Conservation (phyloP, 2,329 filamentous ascomycete genomes). For the Chaetomiaceae sp. region DNA sequence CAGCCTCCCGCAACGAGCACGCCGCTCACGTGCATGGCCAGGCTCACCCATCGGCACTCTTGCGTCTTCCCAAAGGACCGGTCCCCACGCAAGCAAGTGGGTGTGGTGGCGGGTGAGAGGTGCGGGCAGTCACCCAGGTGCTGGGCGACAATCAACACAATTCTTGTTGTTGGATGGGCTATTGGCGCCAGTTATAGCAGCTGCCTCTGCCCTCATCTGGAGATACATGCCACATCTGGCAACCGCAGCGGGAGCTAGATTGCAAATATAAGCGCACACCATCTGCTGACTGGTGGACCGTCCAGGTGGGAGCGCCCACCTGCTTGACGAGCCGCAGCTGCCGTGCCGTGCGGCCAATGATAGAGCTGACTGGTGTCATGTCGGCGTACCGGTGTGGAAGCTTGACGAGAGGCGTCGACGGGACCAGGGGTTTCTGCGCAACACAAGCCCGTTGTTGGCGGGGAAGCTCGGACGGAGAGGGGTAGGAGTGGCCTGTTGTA, state of each 20-base stretch:
- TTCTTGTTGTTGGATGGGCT: too few relatives aligned
- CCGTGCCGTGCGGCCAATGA: constrained; percentile 17
- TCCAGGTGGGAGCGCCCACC: constrained; percentile 19
- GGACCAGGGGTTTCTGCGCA: background rate
- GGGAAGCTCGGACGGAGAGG: background rate
- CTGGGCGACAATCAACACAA: too few relatives aligned
- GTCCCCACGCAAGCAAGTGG: background rate
- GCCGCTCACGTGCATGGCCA: constrained; percentile 12
- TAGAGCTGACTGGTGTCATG: constrained; percentile 5
- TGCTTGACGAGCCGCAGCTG: constrained; percentile 19
- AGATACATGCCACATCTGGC: constrained; percentile 13
- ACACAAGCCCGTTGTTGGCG: background rate
- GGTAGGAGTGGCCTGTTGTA: background rate
- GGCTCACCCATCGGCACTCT: constrained; percentile 2
- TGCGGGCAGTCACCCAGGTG: constrained; percentile 4
- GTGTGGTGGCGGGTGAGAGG: constrained; percentile 11
- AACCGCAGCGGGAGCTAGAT: constrained; percentile 22
- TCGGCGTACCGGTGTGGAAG: constrained; percentile 16
- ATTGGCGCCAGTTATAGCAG: constrained; percentile 11
- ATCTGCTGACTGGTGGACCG: constrained; percentile 24
- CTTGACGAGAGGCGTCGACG: constrained; percentile 1
- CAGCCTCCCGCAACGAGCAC: constrained; percentile 12
- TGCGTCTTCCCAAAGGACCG: background rate
- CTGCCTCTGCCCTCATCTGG: constrained; percentile 17
- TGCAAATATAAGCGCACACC: constrained; percentile 23